phyloP scores from a whole-genome alignment of 441 rosid species.

The Pelargonium fulgidum region DNA sequence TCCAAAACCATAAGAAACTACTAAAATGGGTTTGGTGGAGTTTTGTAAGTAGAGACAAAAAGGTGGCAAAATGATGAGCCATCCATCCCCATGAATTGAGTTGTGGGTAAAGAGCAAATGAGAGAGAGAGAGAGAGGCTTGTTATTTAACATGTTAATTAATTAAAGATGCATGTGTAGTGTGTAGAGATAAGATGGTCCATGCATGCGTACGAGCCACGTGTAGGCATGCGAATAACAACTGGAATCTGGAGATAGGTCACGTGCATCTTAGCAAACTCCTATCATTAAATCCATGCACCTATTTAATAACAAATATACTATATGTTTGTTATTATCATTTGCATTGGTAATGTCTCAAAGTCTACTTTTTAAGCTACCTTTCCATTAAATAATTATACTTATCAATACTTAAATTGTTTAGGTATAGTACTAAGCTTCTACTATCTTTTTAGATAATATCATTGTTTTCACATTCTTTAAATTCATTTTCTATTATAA shows the following conservation, averaged over 20 bases:
- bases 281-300: background rate
- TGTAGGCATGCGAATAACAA: background rate
- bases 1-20: too few relatives aligned
- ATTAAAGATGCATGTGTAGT: background rate
- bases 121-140: too few relatives aligned
- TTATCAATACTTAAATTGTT: background rate
- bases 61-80: background rate
- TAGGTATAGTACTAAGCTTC: background rate
- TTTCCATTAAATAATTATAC: background rate
- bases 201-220: background rate
- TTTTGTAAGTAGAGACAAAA: background rate
- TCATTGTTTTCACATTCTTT: background rate
- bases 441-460: background rate
- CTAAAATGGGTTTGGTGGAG: background rate
- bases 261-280: background rate
- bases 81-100: background rate
- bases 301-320: background rate
- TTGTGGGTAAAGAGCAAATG: background rate
- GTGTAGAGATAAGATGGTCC: background rate
- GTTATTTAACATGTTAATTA: too few relatives aligned
- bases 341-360: constrained; percentile 5
- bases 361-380: constrained; percentile 1
- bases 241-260: background rate
- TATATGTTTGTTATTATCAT: background rate
- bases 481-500: too few relatives aligned